Base-by-base conservation (phyloP, 2,329 filamentous ascomycete species). In the Periconia digitata region DNA sequence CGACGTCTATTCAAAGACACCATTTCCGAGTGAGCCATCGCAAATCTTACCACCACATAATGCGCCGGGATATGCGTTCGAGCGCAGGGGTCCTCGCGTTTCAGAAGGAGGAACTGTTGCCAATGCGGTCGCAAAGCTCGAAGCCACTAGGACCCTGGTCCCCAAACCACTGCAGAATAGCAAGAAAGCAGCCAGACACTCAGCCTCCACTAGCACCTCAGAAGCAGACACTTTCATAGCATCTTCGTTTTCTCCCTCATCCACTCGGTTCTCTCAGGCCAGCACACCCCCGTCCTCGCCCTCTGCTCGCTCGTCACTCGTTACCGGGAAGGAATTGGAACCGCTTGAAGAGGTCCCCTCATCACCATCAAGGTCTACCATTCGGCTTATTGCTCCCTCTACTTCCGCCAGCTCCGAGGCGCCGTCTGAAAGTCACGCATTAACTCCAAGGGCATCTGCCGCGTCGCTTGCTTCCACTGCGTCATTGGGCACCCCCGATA, bases 31-130 rank as follows among this genome's bases (percentile, higher is more conserved):
- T 49, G 62, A 70, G 53, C 62, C 71, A 41, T 70, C 71, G 45
- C 72, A 73, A 41, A 62, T 73, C 49, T 60, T 74, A 47, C 60
- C 66, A 41, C 67, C 70, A 61, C 70, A 63, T 57, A 64, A 66
- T 59, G 57, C 55, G 53, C 65, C 63, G 47, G 68, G 68, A 52
- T 71, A 69, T 51, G 58, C 59, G 62, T 70, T 72, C 64, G 68
- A 70, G 59, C 59, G 59, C 60, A 63, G 62, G 55, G 70, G 60
- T 47, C 59, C 56, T 58, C 62, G 60, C 47, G 71, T 74, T 73
- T 74, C 71, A 72, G 66, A 63, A 65, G 50, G 47, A 23, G 64
- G 60, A 49, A 53, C 56, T 47, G 66, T 69, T 51, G 61, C 69
- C 67, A 71, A 63, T 67, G 64, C 64, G 54, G 64, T 71, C 53